Percentiles rank a stretch among this genome's conserved stretches.
Evolutionary conservation across 257 asterid genomes (phyloP).

Genomic region (Coffea canephora): DNA sequence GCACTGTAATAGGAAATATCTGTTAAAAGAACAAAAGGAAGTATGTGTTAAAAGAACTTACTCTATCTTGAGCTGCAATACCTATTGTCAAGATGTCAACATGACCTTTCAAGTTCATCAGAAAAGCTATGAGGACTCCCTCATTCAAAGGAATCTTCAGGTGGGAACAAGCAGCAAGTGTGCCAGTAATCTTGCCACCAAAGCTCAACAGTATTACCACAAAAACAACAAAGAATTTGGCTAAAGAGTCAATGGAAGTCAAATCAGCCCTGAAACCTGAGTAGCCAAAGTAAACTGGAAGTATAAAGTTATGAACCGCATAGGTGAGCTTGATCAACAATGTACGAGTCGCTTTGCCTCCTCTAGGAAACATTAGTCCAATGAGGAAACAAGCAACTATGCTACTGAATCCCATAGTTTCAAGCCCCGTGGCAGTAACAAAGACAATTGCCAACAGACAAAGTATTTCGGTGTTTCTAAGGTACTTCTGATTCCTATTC

Average conservation of each 20-base stretch:
- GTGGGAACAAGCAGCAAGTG: slow-evolving; percentile 74
- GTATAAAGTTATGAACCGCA: slow-evolving; percentile 70
- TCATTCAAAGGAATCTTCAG: slow-evolving; percentile 80
- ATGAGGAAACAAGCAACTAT: slow-evolving; percentile 71
- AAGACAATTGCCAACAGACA: slow-evolving; percentile 60
- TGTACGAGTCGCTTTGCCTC: slow-evolving; percentile 87
- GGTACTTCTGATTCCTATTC: slow-evolving; percentile 73
- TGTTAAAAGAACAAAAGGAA: slow-evolving; percentile 16
- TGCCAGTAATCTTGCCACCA: slow-evolving; percentile 89
- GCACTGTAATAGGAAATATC: neutral
- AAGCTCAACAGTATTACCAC: slow-evolving; percentile 70
- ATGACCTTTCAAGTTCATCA: slow-evolving; percentile 95
- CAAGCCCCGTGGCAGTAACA: slow-evolving; percentile 70
- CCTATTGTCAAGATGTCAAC: slow-evolving; percentile 81
- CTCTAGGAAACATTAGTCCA: slow-evolving; percentile 87
- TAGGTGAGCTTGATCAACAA: slow-evolving; percentile 76
- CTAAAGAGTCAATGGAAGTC: slow-evolving; percentile 44
- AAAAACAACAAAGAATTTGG: slow-evolving; percentile 46
- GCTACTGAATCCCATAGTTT: slow-evolving; percentile 80
- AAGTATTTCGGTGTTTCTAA: slow-evolving; percentile 65
- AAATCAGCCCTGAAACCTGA: slow-evolving; percentile 85
- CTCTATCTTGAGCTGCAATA: slow-evolving; percentile 50
- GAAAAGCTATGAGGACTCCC: slow-evolving; percentile 87
- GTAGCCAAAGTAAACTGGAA: slow-evolving; percentile 93
- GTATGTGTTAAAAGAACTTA: slow-evolving; percentile 32